Conservation (phyloP, 2,329 filamentous ascomycete genomes). For the Sporothrix variecibatus region DNA sequence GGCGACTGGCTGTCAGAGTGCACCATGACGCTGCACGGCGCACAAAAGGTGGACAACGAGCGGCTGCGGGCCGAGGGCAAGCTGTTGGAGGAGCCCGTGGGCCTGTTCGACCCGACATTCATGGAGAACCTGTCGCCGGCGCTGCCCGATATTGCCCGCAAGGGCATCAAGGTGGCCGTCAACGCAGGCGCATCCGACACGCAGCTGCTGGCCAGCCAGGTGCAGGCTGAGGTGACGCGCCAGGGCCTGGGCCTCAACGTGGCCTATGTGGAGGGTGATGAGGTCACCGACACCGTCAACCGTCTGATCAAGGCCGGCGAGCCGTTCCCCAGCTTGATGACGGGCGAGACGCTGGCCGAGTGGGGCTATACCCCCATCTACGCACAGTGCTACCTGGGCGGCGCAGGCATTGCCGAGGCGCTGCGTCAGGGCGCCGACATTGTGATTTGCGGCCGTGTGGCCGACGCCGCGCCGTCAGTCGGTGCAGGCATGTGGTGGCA, state of each 20-base stretch:
- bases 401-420: constrained; percentile 41
- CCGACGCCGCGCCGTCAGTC: constrained; percentile 47
- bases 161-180: constrained; percentile 38
- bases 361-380: constrained; percentile 28
- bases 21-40: constrained; percentile 39
- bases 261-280: constrained; percentile 39
- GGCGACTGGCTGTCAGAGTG: constrained; percentile 39
- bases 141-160: constrained; percentile 34
- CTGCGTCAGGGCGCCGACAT: constrained; percentile 41
- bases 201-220: constrained; percentile 29
- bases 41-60: constrained; percentile 35
- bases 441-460: constrained; percentile 43
- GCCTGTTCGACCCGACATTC: constrained; percentile 37
- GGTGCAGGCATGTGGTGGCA: constrained; percentile 53
- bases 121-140: constrained; percentile 39
- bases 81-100: constrained; percentile 30
- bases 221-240: constrained; percentile 30
- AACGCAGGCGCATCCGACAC: constrained; percentile 41
- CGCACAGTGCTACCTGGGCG: constrained; percentile 48
- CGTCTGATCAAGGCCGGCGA: constrained; percentile 27
- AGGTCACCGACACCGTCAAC: constrained; percentile 33
- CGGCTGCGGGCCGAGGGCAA: constrained; percentile 21
- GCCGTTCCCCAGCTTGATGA: constrained; percentile 28
- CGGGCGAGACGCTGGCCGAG: constrained; percentile 26
- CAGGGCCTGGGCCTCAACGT: constrained; percentile 36